Percentiles rank a stretch among this genome's conserved stretches.
Evolutionary conservation across 768 basidiomycete genomes (phyloP).

Genomic region (Tephrocybe sp.): DNA sequence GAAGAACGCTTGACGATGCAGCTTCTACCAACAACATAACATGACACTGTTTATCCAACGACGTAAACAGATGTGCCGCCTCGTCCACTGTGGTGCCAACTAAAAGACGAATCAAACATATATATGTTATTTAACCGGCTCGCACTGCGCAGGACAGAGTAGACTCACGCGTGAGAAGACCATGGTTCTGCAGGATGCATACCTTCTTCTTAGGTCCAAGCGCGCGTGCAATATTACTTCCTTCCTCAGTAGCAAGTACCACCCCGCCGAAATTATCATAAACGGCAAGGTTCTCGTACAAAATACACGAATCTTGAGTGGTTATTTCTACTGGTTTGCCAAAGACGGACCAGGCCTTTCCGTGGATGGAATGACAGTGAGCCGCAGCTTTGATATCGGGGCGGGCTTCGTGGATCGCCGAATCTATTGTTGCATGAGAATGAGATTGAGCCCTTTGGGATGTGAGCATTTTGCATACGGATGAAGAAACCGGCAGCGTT

Average conservation of each 20-base stretch:
- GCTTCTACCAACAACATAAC: constrained; percentile 44
- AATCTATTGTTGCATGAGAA: constrained; percentile 20
- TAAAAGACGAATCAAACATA: constrained; percentile 3
- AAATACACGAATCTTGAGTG: constrained; percentile 42
- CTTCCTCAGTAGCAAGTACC: constrained; percentile 44
- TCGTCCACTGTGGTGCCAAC: constrained; percentile 41
- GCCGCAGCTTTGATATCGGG: constrained; percentile 47
- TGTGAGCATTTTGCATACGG: constrained; percentile 9
- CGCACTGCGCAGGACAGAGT: background rate
- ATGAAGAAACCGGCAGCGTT: constrained; percentile 26
- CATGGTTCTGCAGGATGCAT: constrained; percentile 43
- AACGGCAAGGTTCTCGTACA: constrained; percentile 41
- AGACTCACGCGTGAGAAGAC: constrained; percentile 28
- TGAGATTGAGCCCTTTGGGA: background rate
- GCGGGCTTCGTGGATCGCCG: constrained; percentile 43
- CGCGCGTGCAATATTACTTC: constrained; percentile 39
- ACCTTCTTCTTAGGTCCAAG: constrained; percentile 39
- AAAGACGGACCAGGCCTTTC: constrained; percentile 47
- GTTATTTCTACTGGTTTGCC: constrained; percentile 41
- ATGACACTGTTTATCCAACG: constrained; percentile 44
- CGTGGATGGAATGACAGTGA: constrained; percentile 47
- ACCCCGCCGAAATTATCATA: constrained; percentile 48
- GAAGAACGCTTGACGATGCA: constrained; percentile 28
- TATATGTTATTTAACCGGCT: no score
- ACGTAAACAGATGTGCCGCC: constrained; percentile 38